These are phyloP conservation scores for Strigomonas galati DNA, from an alignment of 208 protist species.

Conservation along the genomic window DNA sequence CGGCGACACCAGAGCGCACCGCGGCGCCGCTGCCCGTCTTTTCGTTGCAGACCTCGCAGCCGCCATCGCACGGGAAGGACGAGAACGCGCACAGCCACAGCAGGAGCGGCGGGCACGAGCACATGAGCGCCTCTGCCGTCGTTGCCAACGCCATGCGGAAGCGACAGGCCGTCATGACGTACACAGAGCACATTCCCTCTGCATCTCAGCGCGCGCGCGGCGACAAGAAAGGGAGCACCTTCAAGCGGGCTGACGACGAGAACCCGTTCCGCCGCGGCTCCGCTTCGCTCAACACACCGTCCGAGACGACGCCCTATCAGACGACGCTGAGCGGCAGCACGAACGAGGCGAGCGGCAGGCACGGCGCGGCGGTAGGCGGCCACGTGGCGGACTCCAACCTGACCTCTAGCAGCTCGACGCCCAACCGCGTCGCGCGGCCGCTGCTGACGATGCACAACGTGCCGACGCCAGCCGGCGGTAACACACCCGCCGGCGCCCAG, in stretches of 20 bases:
- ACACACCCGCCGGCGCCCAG: background rate
- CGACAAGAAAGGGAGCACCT: background rate
- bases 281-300: background rate
- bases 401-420: background rate
- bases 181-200: slow-evolving; percentile 8
- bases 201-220: background rate
- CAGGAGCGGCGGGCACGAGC: background rate
- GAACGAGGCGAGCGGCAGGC: too few relatives aligned
- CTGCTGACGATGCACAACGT: background rate
- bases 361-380: too few relatives aligned
- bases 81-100: background rate
- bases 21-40: slow-evolving; percentile 3
- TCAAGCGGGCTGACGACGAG: background rate
- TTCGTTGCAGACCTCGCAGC: background rate
- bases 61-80: background rate
- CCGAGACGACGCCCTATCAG: background rate
- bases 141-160: slow-evolving; percentile 8
- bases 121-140: background rate
- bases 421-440: background rate
- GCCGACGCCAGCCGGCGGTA: background rate
- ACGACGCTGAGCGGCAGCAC: background rate
- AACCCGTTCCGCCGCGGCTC: background rate
- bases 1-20: background rate
- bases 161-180: slow-evolving; percentile 3
- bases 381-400: too few relatives aligned